Base-by-base conservation (phyloP, 2,329 filamentous ascomycete species). In the Apiospora kogelbergensis region DNA sequence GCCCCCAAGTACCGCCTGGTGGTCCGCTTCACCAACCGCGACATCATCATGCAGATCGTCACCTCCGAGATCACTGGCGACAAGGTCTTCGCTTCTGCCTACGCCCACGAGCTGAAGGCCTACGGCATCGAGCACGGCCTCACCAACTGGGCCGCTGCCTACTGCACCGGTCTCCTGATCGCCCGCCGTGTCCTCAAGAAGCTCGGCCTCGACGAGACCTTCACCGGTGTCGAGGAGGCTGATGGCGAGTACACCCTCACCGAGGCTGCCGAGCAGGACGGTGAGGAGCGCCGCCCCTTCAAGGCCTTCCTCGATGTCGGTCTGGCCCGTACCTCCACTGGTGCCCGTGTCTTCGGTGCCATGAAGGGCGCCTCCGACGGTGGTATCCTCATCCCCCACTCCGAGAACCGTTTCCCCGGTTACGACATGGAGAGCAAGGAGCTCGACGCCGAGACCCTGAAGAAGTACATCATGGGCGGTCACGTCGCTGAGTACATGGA, bases 401-500 rank as follows among this genome's bases (percentile, higher is more conserved):
- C 94, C 78, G 95, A 98, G 90, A 98, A 96, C 90, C 95, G 96
- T 80, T 99, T 99, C 94, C 96, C 96, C 79, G 96, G 96, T 80
- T 99, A 88, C 91, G 96, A 99, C 83, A 93, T 97, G 41, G 96
- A 99, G 89, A 86, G 87, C 84, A 95, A 99, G 92, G 95, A 98
- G 90, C 93, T 99, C 80, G 96, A 99, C 79, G 90, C 94, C 80
- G 96, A 99, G 84, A 92, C 90, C 76, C 93, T 99, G 82, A 94
- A 95, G 90, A 97, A 95, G 89, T 99, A 99, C 92, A 99, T 99
- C 89, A 95, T 93, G 85, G 96, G 89, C 81, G 95, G 96, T 72
- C 96, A 99, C 90, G 93, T 99, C 75, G 95, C 95, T 77, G 96
- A 99, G 91, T 99, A 99, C 91, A 99, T 99, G 96, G 96, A 99